phyloP scores from a whole-genome alignment of 805 yeast species.

The Torulaspora quercuum region DNA sequence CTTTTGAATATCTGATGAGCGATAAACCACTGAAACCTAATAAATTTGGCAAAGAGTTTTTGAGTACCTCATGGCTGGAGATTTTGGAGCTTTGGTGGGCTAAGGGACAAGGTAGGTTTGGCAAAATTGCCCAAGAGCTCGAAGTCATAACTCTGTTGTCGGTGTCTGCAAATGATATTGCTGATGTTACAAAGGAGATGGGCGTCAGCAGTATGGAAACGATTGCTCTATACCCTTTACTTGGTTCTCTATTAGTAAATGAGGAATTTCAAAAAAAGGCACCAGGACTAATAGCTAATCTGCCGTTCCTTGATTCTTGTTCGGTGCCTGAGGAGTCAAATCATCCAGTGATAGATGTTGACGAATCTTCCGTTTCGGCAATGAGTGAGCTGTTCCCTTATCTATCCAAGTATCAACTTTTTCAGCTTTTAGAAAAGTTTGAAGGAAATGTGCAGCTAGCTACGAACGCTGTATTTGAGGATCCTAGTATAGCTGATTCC shows the following conservation, averaged over 20 bases:
- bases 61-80: constrained; percentile 55
- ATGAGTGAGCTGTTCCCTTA: constrained; percentile 65
- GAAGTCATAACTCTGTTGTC: constrained; percentile 53
- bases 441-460: constrained; percentile 53
- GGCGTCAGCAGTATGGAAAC: constrained; percentile 43
- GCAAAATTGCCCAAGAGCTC: constrained; percentile 45
- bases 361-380: constrained; percentile 3
- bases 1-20: constrained; percentile 43
- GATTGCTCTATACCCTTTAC: constrained; percentile 49
- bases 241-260: constrained; percentile 52
- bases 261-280: constrained; percentile 43
- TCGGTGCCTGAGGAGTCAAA: constrained; percentile 13
- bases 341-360: constrained; percentile 38
- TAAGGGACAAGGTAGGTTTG: constrained; percentile 52
- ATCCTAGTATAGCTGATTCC: constrained; percentile 45
- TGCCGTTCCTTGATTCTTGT: constrained; percentile 42
- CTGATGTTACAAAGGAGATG: constrained; percentile 41
- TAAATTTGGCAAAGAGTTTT: constrained; percentile 53
- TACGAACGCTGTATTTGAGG: constrained; percentile 59
- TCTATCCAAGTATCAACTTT: constrained; percentile 46
- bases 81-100: constrained; percentile 54
- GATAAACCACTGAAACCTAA: constrained; percentile 26
- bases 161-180: constrained; percentile 43
- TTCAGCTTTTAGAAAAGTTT: constrained; percentile 47
- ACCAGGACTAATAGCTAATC: constrained; percentile 51